Evolutionary conservation across 1,284 basidiomycete genomes (phyloP), one percentile per base, ranked within the genome.

Genomic region (Leccinum angustisporum): DNA sequence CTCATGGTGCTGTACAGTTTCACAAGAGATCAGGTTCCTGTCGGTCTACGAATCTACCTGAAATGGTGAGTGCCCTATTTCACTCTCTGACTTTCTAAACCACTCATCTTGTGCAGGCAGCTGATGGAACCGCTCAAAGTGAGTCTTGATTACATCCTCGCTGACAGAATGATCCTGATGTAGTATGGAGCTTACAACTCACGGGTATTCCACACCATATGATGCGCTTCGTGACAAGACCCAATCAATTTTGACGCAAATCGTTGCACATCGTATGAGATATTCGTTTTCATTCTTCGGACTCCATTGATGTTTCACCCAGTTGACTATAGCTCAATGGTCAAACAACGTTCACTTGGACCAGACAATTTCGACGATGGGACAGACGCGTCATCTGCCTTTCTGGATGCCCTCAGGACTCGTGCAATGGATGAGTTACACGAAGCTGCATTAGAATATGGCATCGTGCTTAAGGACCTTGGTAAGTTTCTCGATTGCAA

Each of bases 381-480:
- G 5, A 80, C 73, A 34, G 90, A 92, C 62, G 77, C 84, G 18
- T 88, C 87, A 4, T 86, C 87, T 48, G 86, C 88, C 13, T 92
- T 92, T 79, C 77, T 92, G 61, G 91, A 92, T 63, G 90, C 91
- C 5, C 79, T 92, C 53, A 78, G 90, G 46, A 90, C 87, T 5
- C 86, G 88, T 54, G 91, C 91, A 6, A 91, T 92, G 88, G 91
- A 92, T 68, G 90, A 92, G 60, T 83, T 92, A 77, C 87, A 89
- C 61, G 78, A 85, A 61, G 91, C 90, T 33, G 89, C 91, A 2
- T 74, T 90, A 36, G 90, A 92, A 67, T 92, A 92, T 65, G 90
- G 90, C 11, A 92, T 92, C 60, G 76, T 89, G 31, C 72, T 92
- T 60, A 91, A 91, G 73, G 90, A 92, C 66, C 83, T 92, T 30